phyloP scores from a whole-genome alignment of 371 early-diverging fungal species.

The Saksenaea vasiformis region DNA sequence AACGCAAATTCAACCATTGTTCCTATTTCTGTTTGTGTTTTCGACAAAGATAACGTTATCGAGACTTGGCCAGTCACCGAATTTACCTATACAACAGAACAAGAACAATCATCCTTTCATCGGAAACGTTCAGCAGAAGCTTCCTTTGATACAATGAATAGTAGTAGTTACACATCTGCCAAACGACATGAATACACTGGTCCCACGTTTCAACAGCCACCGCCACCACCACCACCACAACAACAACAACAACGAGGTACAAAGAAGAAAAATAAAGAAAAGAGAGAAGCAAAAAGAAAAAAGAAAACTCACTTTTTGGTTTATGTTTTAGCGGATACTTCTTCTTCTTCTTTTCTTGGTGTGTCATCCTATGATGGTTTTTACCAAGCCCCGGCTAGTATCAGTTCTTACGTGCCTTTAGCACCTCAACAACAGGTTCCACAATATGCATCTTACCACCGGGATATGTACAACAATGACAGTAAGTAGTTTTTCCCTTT shows the following conservation, averaged over 20 bases:
- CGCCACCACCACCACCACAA: no score
- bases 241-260: background rate
- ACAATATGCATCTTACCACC: constrained; percentile 7
- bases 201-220: background rate
- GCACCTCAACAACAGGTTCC: constrained; percentile 1
- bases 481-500: background rate
- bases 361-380: background rate
- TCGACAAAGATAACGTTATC: constrained; percentile 23
- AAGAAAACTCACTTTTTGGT: no score
- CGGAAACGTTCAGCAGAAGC: background rate
- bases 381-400: background rate
- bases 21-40: constrained; percentile 29
- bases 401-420: background rate
- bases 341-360: background rate
- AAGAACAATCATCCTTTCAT: background rate
- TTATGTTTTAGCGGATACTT: background rate
- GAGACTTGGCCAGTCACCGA: constrained; percentile 32
- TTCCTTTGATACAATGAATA: background rate
- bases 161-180: background rate
- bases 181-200: background rate
- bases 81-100: constrained; percentile 22
- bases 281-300: constrained; percentile 2
- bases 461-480: constrained; percentile 6
- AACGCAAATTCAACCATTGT: constrained; percentile 15
- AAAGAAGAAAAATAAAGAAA: background rate